Base-by-base conservation (phyloP, 2,329 filamentous ascomycete genomes). In the Orbilia oligospora region DNA sequence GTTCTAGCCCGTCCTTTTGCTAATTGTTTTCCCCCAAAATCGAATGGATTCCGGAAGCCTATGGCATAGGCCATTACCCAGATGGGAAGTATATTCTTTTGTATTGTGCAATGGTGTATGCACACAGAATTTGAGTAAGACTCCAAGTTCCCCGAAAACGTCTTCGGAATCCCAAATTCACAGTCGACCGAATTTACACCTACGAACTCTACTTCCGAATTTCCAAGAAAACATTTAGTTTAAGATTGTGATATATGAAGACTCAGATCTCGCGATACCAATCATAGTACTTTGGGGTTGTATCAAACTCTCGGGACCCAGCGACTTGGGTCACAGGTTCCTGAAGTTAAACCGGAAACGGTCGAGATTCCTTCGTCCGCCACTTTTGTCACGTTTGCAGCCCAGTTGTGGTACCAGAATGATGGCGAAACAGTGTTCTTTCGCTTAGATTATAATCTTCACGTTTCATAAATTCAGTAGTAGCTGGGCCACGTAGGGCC, bases 331-430 rank as follows among this genome's bases (percentile, higher is more conserved):
- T 69, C 38, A 46, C 33, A 58, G 33, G 55, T 48, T 20, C 36
- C 56, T 75, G 64, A 69, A 53, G 30, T 49, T 69, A 41, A 53
- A 27, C 71, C 46, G 64, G 36, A 75, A 75, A 55, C 53, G 64
- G 63, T 38, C 16, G 22, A 20, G 16, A 36, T 51, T 2, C n/a
- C 18, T 18, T 24, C 30, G 27, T n/a, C 10, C 49, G 14, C 33
- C 27, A 20, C 30, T 36, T 44, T 16, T 18, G 30, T 8, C 41
- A 63, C 64, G 71, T 64, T 75, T 75, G 51, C 64, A 30, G 64
- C 66, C 46, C 16, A 14, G 41, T 36, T 51, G 41, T 73, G 61
- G 61, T 73, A 61, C 61, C 61, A 73, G 63, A 61, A 51, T 72
- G 36, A 72, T 58, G 49, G 49, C 8, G 18, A 27, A 22, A 30